Evolutionary conservation across 257 asterid genomes (phyloP), one percentile per base, ranked within the genome.

Genomic region (Mitragyna speciosa): DNA sequence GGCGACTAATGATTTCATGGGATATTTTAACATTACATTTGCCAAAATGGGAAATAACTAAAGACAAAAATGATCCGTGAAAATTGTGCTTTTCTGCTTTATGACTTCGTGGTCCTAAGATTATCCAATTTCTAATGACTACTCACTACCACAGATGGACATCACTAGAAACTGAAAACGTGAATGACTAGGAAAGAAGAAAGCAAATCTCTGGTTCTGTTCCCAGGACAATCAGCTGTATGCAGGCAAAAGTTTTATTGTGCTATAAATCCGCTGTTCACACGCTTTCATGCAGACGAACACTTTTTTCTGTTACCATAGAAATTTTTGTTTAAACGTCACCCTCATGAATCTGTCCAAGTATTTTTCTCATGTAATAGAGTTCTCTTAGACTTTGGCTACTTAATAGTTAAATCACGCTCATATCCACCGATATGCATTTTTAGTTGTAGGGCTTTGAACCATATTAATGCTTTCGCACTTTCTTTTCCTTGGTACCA

Each of bases 221-320:
- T 64, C 70, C 41, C 28, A 28, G 39, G 6, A 33, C 41, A 36
- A 36, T 36, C 41, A 1, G 41, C 41, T 36, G 2, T 26, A 11
- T 2, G 1, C 28, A 17, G 33, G 54, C 78, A 75, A 56, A 14
- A 75, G 61, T 66, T 69, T 10, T 74, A 75, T 30, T 36, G 17
- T 52, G 66, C 85, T 52, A n/a, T 39, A 28, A 65, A 72, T 47
- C 76, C 71, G 85, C 85, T 78, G 70, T 22, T 82, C n/a, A 6
- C 43, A 52, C 68, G 76, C 26, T 72, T 59, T 71, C 85, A 82
- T 56, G 82, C 85, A 66, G 33, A 47, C 39, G 33, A 10, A 58
- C 72, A 77, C 76, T 36, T 41, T 43, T 72, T 78, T 78, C 85
- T 51, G 85, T 82, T 82, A 73, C 68, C 58, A n/a, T 56, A 58